Percentiles rank a stretch among this genome's conserved stretches.
These are phyloP conservation scores for Kodamaea jinghongensis DNA, from an alignment of 805 yeast genomes.

Conservation along the genomic window DNA sequence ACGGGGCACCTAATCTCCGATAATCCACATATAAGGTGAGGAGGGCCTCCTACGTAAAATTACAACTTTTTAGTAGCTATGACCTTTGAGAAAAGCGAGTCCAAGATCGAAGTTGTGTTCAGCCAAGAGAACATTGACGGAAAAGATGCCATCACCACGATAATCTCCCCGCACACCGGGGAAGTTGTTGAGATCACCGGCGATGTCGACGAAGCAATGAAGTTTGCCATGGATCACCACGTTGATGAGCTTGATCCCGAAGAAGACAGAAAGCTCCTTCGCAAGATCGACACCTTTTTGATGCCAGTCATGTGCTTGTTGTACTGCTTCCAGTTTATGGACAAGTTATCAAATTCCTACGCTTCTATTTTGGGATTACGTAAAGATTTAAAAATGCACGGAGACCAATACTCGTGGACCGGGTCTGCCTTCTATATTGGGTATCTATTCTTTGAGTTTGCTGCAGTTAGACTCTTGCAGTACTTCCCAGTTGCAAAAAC, in stretches of 20 bases:
- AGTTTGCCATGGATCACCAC: constrained; percentile 27
- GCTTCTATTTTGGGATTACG: constrained; percentile 54
- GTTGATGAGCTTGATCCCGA: constrained; percentile 15
- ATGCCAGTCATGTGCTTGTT: constrained; percentile 50
- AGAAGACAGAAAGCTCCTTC: constrained; percentile 32
- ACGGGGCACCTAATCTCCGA: no score
- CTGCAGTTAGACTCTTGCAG: constrained; percentile 48
- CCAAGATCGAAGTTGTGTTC: no score
- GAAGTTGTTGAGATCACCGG: constrained; percentile 26
- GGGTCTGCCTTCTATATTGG: constrained; percentile 51
- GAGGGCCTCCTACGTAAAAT: no score
- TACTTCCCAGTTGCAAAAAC: constrained; percentile 55
- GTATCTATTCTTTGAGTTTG: constrained; percentile 55
- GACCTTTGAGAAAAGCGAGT: no score
- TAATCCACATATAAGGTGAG: no score
- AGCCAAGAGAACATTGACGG: constrained; percentile 8
- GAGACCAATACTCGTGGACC: constrained; percentile 43
- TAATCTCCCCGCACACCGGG: constrained; percentile 17
- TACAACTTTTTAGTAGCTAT: no score
- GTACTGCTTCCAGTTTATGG: constrained; percentile 58
- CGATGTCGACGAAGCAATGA: constrained; percentile 48
- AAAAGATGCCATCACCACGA: constrained; percentile 15
- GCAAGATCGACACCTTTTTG: constrained; percentile 52
- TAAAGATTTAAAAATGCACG: constrained; percentile 44
- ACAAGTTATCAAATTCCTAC: constrained; percentile 50